A percentile compares a stretch with the other conserved stretches of the same genome.
phyloP scores from a whole-genome alignment of 2,329 filamentous ascomycete species.

The Aspergillus fijiensis region DNA sequence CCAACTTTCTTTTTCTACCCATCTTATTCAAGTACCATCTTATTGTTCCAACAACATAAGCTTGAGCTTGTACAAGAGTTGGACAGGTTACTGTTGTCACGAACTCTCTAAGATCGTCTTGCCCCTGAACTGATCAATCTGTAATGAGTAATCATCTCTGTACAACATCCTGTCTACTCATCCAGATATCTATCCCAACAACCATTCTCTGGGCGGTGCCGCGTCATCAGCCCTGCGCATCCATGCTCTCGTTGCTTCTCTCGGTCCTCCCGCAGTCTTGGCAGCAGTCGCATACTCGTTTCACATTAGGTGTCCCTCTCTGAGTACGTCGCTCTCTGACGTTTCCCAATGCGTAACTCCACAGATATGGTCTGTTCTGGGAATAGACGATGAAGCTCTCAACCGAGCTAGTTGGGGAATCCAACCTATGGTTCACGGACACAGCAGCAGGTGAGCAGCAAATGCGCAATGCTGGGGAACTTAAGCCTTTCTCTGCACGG shows the following conservation, averaged over 20 bases:
- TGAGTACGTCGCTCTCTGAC: conserved; percentile 6
- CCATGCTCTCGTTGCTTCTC: background rate
- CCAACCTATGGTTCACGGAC: background rate
- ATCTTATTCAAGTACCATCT: background rate
- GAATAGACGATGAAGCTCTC: conserved; percentile 1
- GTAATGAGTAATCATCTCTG: background rate
- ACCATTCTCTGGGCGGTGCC: background rate
- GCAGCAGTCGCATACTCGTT: conserved; percentile 6
- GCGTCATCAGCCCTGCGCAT: conserved; percentile 8
- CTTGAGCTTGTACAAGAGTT: background rate
- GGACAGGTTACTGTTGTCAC: background rate
- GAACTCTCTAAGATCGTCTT: background rate
- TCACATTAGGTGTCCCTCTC: conserved; percentile 4
- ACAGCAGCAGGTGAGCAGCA: background rate
- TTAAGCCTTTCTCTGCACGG: background rate
- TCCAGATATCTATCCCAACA: background rate
- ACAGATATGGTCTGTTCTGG: background rate
- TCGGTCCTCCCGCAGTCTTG: conserved; percentile 2
- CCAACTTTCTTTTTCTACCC: too few relatives aligned
- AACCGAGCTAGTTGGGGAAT: background rate
- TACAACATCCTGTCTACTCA: background rate
- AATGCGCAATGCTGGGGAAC: background rate
- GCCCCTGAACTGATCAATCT: background rate
- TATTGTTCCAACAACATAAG: background rate
- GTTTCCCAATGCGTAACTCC: conserved; percentile 1